Evolutionary conservation across 164 flowering plant genomes (phyloP), one percentile per base, ranked within the genome.

Genomic region (Sedum album): DNA sequence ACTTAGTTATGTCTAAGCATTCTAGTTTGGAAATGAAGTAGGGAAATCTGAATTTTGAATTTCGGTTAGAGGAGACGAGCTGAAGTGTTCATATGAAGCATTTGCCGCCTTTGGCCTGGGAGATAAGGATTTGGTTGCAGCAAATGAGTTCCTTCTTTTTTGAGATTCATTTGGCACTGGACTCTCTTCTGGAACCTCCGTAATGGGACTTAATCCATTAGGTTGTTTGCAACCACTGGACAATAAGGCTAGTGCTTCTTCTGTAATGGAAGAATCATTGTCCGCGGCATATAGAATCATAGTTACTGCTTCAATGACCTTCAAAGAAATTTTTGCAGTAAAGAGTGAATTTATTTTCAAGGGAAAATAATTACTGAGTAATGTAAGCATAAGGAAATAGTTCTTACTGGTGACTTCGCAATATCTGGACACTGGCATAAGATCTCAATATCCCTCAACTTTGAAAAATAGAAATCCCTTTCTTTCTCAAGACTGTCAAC

Each of bases 401-500:
- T 60, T 18, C 55, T 20, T 82, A 95, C 99, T 8, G 88, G 85
- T 60, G 73, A 71, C 55, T 84, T 65, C 71, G 87, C 93, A 20
- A 92, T 81, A 70, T 81, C 91, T 23, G 94, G 93, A 64, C 38
- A 78, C 75, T 95, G 99, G 81, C 98, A 95, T 69, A 92, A 36
- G 17, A 95, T 84, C 80, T 95, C 99, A 69, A 95, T 82, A 49
- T 92, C 99, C 75, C 99, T 85, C 82, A 95, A 65, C 77, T 95
- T 95, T 49, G 85, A 80, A 69, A 95, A 95, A 84, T 95, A 95
- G 82, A 89, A 95, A 63, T 95, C 99, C 79, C 99, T 82, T 79
- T 95, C 99, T 75, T 92, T 92, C 79, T 95, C 99, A 49, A 95
- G 90, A 72, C 90, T 86, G 73, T 95, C 97, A 11, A 95, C 81